Evolutionary conservation across 495 filamentous ascomycete species (phyloP).

Genomic region (Glonium stellatum): DNA sequence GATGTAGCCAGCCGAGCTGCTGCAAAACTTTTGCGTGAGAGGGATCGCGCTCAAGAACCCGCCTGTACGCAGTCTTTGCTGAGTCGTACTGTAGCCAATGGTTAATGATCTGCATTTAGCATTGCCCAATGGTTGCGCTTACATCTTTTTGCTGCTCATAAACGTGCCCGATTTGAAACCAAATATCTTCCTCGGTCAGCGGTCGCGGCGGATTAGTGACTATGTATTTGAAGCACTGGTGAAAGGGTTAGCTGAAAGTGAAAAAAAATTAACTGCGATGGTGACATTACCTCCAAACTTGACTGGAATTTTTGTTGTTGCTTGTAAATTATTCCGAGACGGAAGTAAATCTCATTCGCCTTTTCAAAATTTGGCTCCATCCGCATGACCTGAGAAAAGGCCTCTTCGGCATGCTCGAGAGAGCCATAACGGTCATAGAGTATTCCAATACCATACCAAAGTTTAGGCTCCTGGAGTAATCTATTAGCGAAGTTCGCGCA

Average conservation of each 20-base stretch:
- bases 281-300: constrained; percentile 69
- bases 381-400: constrained; percentile 97
- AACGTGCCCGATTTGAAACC: constrained; percentile 99
- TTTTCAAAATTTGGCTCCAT: constrained; percentile 99
- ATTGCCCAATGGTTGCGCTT: constrained; percentile 39
- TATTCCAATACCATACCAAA: constrained; percentile 99
- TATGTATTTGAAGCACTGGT: constrained; percentile 95
- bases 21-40: constrained; percentile 97
- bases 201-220: constrained; percentile 87
- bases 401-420: constrained; percentile 95
- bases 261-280: background rate
- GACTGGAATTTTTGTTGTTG: constrained; percentile 91
- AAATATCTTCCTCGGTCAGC: constrained; percentile 95
- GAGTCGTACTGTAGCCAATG: constrained; percentile 64
- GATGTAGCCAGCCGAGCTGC: constrained; percentile 95
- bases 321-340: constrained; percentile 98
- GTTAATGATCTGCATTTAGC: constrained; percentile 31
- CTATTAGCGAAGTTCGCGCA: constrained; percentile 8
- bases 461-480: constrained; percentile 73
- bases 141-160: constrained; percentile 99
- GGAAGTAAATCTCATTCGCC: constrained; percentile 98
- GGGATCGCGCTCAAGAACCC: constrained; percentile 90
- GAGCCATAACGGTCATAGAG: constrained; percentile 96
- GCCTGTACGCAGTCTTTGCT: constrained; percentile 84
- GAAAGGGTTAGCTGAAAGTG: constrained; percentile 8